Conservation (phyloP, 2,329 filamentous ascomycete genomes). For the Fusarium sp. region DNA sequence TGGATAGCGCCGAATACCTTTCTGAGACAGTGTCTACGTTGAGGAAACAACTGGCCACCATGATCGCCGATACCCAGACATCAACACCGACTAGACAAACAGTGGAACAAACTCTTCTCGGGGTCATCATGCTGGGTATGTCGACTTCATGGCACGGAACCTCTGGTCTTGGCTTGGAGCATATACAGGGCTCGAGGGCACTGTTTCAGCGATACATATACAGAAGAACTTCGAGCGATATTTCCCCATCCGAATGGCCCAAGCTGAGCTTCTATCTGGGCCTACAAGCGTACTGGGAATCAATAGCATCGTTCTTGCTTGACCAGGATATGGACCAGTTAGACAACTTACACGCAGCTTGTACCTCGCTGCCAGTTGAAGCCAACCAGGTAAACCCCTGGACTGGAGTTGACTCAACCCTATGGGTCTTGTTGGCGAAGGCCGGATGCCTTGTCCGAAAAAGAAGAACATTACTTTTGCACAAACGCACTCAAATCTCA, state of each 20-base stretch:
- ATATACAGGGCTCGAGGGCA: background rate
- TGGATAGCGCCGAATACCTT: background rate
- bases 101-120: background rate
- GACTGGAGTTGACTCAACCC: background rate
- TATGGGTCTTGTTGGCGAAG: background rate
- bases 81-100: background rate
- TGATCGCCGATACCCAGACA: background rate
- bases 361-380: too few relatives aligned
- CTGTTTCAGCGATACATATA: background rate
- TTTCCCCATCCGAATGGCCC: background rate
- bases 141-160: background rate
- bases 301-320: background rate
- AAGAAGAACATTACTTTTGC: background rate
- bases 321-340: background rate
- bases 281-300: background rate
- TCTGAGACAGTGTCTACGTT: background rate
- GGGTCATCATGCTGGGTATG: background rate
- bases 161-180: background rate
- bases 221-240: background rate
- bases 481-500: background rate
- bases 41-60: background rate
- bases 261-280: background rate
- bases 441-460: background rate
- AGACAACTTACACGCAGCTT: background rate
- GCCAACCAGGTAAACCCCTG: background rate